Evolutionary conservation across 2,329 filamentous ascomycete genomes (phyloP), one percentile per base, ranked within the genome.

Genomic region (Colletotrichum acutatum): DNA sequence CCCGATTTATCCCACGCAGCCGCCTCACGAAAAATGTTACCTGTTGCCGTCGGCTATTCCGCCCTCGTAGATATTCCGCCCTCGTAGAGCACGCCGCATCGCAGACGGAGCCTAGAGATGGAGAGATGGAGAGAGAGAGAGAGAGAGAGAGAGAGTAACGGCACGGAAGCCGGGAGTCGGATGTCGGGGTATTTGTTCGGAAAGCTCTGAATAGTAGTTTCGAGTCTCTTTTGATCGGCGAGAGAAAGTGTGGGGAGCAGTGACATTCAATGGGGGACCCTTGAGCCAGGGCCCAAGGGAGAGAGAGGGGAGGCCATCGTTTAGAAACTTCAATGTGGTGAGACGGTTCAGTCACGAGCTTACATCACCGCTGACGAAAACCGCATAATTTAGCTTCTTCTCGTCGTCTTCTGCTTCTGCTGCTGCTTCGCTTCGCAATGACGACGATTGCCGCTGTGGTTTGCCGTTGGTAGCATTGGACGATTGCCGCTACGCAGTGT

Each of bases 111-210:
- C 32, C 32, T 34, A 11, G 37, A 16, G 59, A 34, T 22, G 30
- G 19, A 37, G 9, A 56, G n/a, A n/a, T n/a, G n/a, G n/a, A n/a
- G n/a, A n/a, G n/a, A n/a, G n/a, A n/a, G n/a, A n/a, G n/a, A n/a
- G n/a, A n/a, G n/a, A n/a, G n/a, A n/a, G n/a, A 42, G 14, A 42
- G 16, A 14, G 46, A 16, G 32, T 11, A 42, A 49, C 32, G 65
- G 37, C 69, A 30, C 65, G 66, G 70, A 72, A 72, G 34, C 60
- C 59, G 60, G 66, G 42, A 57, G 12, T 54, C 66, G 60, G 70
- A 65, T 65, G 60, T 69, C 66, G 70, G 59, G 11, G 42, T 26
- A 28, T 60, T 42, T 19, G 22, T 49, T 14, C 19, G 58, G 19
- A 49, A 53, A 8, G 8, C 42, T 19, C 9, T 56, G 32, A 16